phyloP scores from a whole-genome alignment of 208 protist species.

The Novymonas esmeraldas region DNA sequence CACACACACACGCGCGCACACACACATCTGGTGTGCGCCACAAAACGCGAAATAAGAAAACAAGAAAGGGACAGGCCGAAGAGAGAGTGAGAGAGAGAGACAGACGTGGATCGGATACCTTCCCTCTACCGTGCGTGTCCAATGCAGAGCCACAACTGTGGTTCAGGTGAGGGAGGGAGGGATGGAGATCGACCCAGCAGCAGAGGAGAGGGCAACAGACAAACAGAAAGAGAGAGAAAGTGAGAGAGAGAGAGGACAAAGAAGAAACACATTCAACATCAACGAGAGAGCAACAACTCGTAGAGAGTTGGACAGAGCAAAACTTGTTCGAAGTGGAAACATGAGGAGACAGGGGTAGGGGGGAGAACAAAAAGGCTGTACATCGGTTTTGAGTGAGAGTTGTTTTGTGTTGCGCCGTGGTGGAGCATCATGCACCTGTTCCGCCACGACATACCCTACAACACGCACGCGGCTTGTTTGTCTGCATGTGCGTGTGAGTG shows the following conservation, averaged over 20 bases:
- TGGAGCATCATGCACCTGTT: background rate
- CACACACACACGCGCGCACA: background rate
- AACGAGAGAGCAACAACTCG: no score
- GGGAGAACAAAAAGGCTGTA: background rate
- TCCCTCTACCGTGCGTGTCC: no score
- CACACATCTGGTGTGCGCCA: background rate
- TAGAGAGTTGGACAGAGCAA: slow-evolving; percentile 2
- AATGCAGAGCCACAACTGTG: no score
- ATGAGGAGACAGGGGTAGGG: background rate
- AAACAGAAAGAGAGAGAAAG: slow-evolving; percentile 3
- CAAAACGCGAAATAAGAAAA: background rate
- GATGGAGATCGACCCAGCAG: background rate
- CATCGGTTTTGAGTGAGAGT: no score
- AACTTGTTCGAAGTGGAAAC: slow-evolving; percentile 4
- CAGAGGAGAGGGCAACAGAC: background rate
- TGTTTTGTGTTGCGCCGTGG: background rate
- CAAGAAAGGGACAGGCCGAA: background rate
- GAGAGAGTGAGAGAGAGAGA: no score
- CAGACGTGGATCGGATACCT: no score
- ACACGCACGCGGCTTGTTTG: background rate
- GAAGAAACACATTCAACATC: background rate
- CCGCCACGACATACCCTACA: background rate
- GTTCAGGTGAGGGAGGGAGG: no score
- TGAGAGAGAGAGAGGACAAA: background rate
- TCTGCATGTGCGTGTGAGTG: no score